Conservation (phyloP, 1,139 yeast species). For the Yamadazyma buinensis region DNA sequence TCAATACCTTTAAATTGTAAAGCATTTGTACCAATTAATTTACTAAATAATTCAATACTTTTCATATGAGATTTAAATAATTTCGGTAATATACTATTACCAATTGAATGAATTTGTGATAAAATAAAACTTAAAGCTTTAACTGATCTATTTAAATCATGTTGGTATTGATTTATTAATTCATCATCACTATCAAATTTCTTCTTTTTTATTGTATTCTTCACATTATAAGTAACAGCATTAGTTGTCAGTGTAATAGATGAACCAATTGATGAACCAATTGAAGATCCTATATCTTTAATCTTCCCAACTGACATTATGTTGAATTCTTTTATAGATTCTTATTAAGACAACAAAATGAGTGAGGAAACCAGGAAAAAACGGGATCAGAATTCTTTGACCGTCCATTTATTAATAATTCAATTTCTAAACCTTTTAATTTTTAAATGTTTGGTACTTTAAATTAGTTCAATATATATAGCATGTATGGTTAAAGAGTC, state of each 20-base stretch:
- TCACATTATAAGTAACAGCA: conserved; percentile 7
- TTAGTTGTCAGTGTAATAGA: conserved; percentile 7
- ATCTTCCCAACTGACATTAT: conserved; percentile 10
- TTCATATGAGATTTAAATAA: conserved; percentile 32
- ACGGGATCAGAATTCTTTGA: neutral
- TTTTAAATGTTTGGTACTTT: too few relatives aligned
- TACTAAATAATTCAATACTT: conserved; percentile 28
- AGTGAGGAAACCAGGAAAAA: too few relatives aligned
- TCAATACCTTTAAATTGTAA: conserved; percentile 44
- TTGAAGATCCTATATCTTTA: conserved; percentile 9
- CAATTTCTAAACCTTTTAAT: too few relatives aligned
- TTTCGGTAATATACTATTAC: conserved; percentile 31
- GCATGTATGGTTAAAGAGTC: too few relatives aligned
- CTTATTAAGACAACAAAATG: too few relatives aligned
- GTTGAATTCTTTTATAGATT: too few relatives aligned
- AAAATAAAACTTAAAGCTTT: conserved; percentile 42
- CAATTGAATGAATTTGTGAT: conserved; percentile 32
- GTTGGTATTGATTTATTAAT: conserved; percentile 37
- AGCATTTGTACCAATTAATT: conserved; percentile 36
- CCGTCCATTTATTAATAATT: too few relatives aligned
- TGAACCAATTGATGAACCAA: conserved; percentile 8
- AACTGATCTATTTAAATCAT: conserved; percentile 38
- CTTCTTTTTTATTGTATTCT: conserved; percentile 14
- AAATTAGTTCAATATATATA: too few relatives aligned
- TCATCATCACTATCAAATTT: conserved; percentile 40